These are phyloP conservation scores for Penicillium alfredii DNA, from an alignment of 495 filamentous ascomycete species.

Conservation along the genomic window DNA sequence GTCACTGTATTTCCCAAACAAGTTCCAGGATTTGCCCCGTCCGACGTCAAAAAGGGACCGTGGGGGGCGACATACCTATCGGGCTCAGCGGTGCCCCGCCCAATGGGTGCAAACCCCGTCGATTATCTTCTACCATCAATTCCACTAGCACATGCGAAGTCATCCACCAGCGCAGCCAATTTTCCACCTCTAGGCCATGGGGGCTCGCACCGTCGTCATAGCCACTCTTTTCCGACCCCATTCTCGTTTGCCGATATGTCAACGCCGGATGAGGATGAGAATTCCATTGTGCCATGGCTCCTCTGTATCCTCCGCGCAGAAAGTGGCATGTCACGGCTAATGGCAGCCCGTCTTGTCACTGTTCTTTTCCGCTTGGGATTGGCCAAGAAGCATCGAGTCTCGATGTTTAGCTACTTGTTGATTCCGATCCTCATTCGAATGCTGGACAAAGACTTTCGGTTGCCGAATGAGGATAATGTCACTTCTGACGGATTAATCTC, in stretches of 20 bases:
- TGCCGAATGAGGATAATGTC: constrained; percentile 34
- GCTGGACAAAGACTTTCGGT: constrained; percentile 53
- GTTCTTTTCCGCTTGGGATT: constrained; percentile 67
- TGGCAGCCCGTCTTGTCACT: constrained; percentile 73
- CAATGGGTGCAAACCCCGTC: constrained; percentile 44
- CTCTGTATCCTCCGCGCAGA: constrained; percentile 61
- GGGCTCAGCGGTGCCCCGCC: constrained; percentile 39
- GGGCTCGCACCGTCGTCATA: constrained; percentile 37
- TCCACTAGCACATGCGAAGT: constrained; percentile 27
- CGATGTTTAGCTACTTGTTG: constrained; percentile 58
- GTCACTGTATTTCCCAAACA: constrained; percentile 61
- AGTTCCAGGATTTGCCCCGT: constrained; percentile 35
- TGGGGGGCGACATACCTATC: constrained; percentile 44
- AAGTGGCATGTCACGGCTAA: constrained; percentile 58
- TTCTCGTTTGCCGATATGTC: constrained; percentile 32
- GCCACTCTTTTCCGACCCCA: constrained; percentile 35
- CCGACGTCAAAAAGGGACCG: constrained; percentile 41
- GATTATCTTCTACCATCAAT: constrained; percentile 56
- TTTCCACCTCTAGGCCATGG: constrained; percentile 55
- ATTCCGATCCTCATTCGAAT: constrained; percentile 67
- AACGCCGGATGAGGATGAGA: constrained; percentile 62
- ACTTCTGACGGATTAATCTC: constrained; percentile 37
- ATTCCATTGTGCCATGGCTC: constrained; percentile 76
- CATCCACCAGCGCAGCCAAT: constrained; percentile 30
- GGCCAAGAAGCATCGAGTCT: constrained; percentile 55